These are phyloP conservation scores for Caryocar brasiliense DNA, from an alignment of 441 rosid species.

Conservation along the genomic window DNA sequence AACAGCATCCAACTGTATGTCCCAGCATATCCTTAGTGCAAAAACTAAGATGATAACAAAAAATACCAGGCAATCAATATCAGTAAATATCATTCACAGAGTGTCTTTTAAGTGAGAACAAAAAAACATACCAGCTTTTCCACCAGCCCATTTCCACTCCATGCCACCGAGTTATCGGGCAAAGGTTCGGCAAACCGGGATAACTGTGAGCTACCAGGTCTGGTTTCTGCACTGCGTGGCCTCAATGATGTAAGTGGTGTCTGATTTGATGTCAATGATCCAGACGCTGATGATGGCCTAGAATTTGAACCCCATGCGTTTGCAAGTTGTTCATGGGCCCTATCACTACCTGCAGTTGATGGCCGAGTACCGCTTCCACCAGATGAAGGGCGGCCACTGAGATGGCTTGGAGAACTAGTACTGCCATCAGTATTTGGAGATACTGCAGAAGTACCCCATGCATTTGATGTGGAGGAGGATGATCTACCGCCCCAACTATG, in stretches of 20 bases:
- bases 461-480: slow-evolving; percentile 58
- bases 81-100: background rate
- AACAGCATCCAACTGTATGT: too few relatives aligned
- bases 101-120: background rate
- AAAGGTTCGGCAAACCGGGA: slow-evolving; percentile 87
- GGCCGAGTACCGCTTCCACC: slow-evolving; percentile 91
- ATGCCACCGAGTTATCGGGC: slow-evolving; percentile 55
- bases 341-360: slow-evolving; percentile 87
- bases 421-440: slow-evolving; percentile 74
- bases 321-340: slow-evolving; percentile 45
- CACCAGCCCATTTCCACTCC: slow-evolving; percentile 38
- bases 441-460: slow-evolving; percentile 74
- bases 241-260: slow-evolving; percentile 55
- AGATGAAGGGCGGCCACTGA: slow-evolving; percentile 88
- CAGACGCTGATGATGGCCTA: slow-evolving; percentile 96
- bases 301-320: slow-evolving; percentile 72
- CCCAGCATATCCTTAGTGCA: too few relatives aligned
- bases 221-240: slow-evolving; percentile 96
- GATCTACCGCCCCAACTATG: slow-evolving; percentile 91
- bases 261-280: slow-evolving; percentile 65
- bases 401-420: slow-evolving; percentile 68
- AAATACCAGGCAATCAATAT: background rate
- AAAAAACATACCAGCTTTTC: slow-evolving; percentile 59
- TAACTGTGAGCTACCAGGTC: slow-evolving; percentile 93
- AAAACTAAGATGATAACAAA: too few relatives aligned